Evolutionary conservation across 2,329 filamentous ascomycete species (phyloP).

Genomic region (Blumeria hordei): DNA sequence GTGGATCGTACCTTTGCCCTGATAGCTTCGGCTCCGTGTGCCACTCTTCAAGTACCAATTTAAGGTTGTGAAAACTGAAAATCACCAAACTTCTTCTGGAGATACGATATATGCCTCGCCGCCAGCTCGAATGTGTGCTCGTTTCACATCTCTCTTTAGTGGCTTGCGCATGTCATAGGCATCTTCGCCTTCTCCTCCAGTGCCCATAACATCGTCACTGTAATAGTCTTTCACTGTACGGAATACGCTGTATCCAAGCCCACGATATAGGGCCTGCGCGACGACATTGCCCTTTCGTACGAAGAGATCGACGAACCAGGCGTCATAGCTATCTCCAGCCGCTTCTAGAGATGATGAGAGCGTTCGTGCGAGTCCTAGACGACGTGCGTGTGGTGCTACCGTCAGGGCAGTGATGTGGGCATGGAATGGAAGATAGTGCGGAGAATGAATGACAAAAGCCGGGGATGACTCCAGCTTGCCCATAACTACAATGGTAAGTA

Average conservation of each 20-base stretch:
- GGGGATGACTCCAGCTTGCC: slow-evolving; percentile 85
- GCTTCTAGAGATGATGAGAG: slow-evolving; percentile 61
- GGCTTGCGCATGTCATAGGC: slow-evolving; percentile 95
- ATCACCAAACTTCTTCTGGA: slow-evolving; percentile 65
- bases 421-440: slow-evolving; percentile 97
- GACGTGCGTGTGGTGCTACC: slow-evolving; percentile 63
- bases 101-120: slow-evolving; percentile 58
- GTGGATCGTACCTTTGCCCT: no score
- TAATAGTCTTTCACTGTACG: slow-evolving; percentile 82
- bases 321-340: slow-evolving; percentile 57
- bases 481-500: slow-evolving; percentile 24
- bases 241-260: slow-evolving; percentile 80
- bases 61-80: no score
- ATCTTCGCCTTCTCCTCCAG: slow-evolving; percentile 42
- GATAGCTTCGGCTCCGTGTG: no score
- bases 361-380: slow-evolving; percentile 66
- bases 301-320: slow-evolving; percentile 92
- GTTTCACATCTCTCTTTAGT: slow-evolving; percentile 53
- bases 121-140: slow-evolving; percentile 53
- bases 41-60: no score
- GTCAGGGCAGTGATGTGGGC: slow-evolving; percentile 93
- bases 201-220: slow-evolving; percentile 50
- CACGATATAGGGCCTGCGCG: slow-evolving; percentile 72
- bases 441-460: slow-evolving; percentile 45
- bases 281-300: slow-evolving; percentile 72